Evolutionary conservation across 495 filamentous ascomycete genomes (phyloP).

Genomic region (Aspergillus funiculosus): DNA sequence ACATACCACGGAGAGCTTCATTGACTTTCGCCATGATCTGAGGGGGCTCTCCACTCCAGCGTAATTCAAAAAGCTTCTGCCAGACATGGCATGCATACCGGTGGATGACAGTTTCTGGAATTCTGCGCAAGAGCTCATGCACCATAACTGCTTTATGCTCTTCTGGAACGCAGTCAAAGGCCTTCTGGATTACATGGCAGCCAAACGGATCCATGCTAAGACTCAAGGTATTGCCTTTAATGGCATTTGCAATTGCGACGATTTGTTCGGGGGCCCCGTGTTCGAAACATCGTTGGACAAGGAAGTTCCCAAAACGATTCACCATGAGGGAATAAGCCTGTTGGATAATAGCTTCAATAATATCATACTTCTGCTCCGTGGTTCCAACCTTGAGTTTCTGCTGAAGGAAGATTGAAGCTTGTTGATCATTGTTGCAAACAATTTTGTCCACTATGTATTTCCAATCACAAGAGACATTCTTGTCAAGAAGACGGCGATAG

Average conservation of each 20-base stretch:
- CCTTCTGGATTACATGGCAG: constrained; percentile 97
- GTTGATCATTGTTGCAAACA: constrained; percentile 97
- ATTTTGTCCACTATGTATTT: constrained; percentile 99
- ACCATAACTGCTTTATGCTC: constrained; percentile 99
- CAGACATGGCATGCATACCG: constrained; percentile 98
- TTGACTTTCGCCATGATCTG: constrained; percentile 99
- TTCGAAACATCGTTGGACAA: constrained; percentile 97
- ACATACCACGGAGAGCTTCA: constrained; percentile 91
- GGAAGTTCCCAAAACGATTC: constrained; percentile 93
- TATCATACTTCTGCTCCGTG: constrained; percentile 90
- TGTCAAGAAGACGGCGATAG: constrained; percentile 90
- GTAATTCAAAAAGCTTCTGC: constrained; percentile 99
- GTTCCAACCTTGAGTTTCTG: constrained; percentile 98
- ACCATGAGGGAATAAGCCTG: constrained; percentile 96
- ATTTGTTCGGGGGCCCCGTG: constrained; percentile 95
- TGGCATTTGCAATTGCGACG: constrained; percentile 87
- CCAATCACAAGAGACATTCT: constrained; percentile 97
- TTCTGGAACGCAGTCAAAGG: constrained; percentile 93
- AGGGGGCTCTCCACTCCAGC: constrained; percentile 89
- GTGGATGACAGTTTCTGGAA: constrained; percentile 96
- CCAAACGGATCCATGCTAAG: constrained; percentile 98
- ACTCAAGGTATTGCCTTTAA: constrained; percentile 87
- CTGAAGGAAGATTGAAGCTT: constrained; percentile 96
- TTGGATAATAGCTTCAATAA: constrained; percentile 91
- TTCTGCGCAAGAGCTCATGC: constrained; percentile 87